Conservation (phyloP, 1,284 basidiomycete species). For the Leccinum ponderosum region DNA sequence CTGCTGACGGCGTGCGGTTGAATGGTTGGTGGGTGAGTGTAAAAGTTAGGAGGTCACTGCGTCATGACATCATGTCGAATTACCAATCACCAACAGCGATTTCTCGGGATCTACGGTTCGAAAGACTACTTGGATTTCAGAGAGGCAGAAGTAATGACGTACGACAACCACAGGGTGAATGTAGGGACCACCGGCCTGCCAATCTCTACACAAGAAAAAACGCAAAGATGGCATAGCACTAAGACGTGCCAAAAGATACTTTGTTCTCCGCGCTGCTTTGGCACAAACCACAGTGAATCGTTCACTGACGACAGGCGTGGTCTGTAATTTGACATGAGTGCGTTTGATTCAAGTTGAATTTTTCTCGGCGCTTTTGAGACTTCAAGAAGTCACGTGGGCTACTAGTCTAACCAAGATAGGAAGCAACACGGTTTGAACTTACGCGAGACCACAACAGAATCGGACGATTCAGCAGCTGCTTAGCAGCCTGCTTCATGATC, state of each 20-base stretch:
- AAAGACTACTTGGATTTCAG: slow-evolving; percentile 4
- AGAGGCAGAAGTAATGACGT: neutral
- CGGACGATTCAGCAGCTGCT: neutral
- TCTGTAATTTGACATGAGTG: slow-evolving; percentile 55
- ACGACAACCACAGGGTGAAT: slow-evolving; percentile 4
- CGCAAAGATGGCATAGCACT: slow-evolving; percentile 31
- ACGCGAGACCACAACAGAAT: no score
- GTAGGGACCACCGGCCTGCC: slow-evolving; percentile 36
- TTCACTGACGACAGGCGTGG: slow-evolving; percentile 21
- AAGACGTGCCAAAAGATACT: slow-evolving; percentile 25
- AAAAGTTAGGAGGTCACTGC: slow-evolving; percentile 4
- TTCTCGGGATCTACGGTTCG: neutral
- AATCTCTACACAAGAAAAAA: slow-evolving; percentile 16
- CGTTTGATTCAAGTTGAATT: slow-evolving; percentile 27
- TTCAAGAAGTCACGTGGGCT: no score
- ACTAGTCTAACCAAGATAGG: no score
- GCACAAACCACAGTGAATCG: slow-evolving; percentile 29
- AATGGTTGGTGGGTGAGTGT: neutral
- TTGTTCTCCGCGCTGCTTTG: slow-evolving; percentile 36
- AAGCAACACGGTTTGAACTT: no score
- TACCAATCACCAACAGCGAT: neutral
- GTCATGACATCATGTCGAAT: slow-evolving; percentile 19
- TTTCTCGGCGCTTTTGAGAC: no score
- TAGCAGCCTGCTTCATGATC: no score
- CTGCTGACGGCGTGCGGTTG: neutral